Base-by-base conservation (phyloP, 2,329 filamentous ascomycete species). In the Cladophialophora chaetospira region DNA sequence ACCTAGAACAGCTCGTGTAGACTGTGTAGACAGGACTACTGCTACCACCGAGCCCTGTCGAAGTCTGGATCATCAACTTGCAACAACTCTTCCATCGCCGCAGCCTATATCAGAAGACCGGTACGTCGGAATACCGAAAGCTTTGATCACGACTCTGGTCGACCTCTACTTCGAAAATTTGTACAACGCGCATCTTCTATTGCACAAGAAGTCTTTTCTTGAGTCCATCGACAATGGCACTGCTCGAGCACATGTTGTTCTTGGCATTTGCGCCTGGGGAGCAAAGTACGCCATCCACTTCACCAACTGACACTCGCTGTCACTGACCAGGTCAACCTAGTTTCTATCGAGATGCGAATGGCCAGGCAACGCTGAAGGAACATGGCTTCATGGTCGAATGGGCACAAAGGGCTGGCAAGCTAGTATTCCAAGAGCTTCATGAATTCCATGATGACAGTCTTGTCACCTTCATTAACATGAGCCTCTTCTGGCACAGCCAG, bases 191-290 rank as follows among this genome's bases (percentile, higher is more conserved):
- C 23, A 38, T 43, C 35, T 56, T 15, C 21, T 56, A n/a, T 23
- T 51, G 4, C 44, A 49, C n/a, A 56, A 51, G 19, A 23, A 25
- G 9, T 26, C 19, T 2, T 47, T 54, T 21, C 15, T 46, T 15
- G 25, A 33, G 15, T 46, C 51, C 8, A 5, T 54, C 13, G 17
- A 2, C 11, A 26, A 40, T 5, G 51, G 42, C 26, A 54, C 51
- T 11, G 51, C 21, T 23, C 42, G 47, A 3, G 17, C 44, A 2
- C 53, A 55, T 43, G 26, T 50, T 17, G 53, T 55, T 42, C 45
- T 59, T 15, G 52, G 57, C 23, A 28, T 55, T 25, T 59, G 57
- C 36, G 57, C 57, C 5, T 59, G 29, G 29, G 57, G 31, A 11
- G 53, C 57, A 17, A 60, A 53, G 57, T 60, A 56, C 10, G n/a